phyloP scores from a whole-genome alignment of 306 rosid species.

The Prinsepia uniflora region DNA sequence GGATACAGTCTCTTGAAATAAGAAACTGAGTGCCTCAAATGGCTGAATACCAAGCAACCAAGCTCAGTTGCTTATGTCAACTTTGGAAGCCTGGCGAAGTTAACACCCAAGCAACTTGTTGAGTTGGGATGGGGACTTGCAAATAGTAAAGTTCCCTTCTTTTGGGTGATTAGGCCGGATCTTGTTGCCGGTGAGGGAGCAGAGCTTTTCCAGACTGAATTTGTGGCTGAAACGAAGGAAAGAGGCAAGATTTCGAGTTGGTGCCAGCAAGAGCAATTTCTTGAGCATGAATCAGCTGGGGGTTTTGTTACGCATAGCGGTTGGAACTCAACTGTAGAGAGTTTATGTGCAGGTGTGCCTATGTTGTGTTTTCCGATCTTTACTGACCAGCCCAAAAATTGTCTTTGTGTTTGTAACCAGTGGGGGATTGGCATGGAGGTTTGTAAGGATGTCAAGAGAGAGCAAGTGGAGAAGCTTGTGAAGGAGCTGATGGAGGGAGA shows the following conservation, averaged over 20 bases:
- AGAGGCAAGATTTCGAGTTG: constrained; percentile 20
- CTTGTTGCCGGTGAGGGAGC: background rate
- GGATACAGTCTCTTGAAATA: constrained; percentile 17
- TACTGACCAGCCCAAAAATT: background rate
- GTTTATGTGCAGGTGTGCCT: constrained; percentile 10
- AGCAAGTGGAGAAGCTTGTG: background rate
- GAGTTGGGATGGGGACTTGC: constrained; percentile 23
- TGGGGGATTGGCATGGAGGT: constrained; percentile 11
- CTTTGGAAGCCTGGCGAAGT: constrained; percentile 1
- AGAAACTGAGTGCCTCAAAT: constrained; percentile 17
- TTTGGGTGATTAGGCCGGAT: constrained; percentile 22
- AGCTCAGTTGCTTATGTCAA: constrained; percentile 20
- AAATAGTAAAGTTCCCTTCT: constrained; percentile 7
- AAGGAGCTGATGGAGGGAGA: constrained; percentile 1
- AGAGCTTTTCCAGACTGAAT: background rate
- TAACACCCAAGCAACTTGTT: background rate
- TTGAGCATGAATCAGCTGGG: constrained; percentile 10
- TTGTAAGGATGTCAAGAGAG: background rate
- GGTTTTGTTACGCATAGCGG: constrained; percentile 18
- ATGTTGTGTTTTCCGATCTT: background rate
- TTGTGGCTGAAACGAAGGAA: constrained; percentile 3
- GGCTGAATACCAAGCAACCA: constrained; percentile 11
- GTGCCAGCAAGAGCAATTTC: constrained; percentile 21
- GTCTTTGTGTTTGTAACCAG: background rate
- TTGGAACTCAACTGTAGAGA: constrained; percentile 20